Base-by-base conservation (phyloP, 208 protist genomes). In the Trypanosoma brucei region DNA sequence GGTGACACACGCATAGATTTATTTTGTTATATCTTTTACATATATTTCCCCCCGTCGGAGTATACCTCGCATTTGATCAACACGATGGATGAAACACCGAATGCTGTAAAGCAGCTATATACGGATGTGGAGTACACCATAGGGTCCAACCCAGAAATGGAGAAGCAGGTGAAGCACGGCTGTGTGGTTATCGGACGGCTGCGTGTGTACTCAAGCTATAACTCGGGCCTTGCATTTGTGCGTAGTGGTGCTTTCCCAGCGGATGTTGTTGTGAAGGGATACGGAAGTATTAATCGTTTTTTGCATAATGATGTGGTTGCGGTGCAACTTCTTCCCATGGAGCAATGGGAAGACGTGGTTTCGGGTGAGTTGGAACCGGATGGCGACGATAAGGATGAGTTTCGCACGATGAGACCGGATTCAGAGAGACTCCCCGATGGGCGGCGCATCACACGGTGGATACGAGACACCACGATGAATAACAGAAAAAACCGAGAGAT, bases 301-400 rank as follows among this genome's bases (percentile, higher is more conserved):
- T 54, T 84, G 53, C 76, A 88, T 62, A 68, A 62, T 36, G 87
- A 93, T 34, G 70, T 93, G 13, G 86, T 91, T 0, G 86, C 86
- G n/a, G 73, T 91, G n/a, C 54, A 78, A 56, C 61, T 93, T 31
- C 69, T 91, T 40, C 76, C 81, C 8, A 66, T 86, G 39, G 53
- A 64, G 9, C 48, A 72, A 54, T 92, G 85, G 84, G 70, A 62
- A 13, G 11, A 50, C 75, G 60, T 68, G 62, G 62, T 58, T 22
- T 22, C 22, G 59, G 34, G 30, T 35, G 31, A 65, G 33, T 11
- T 35, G 14, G 64, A 59, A 34, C 6, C 42, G 6, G 59, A 55
- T 5, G 62, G 36, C 22, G 38, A 49, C 33, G n/a, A 31, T 1
- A 49, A 74, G 2, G 55, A 34, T 22, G 52, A 53, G 31, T 55